Evolutionary conservation across 2,329 filamentous ascomycete genomes (phyloP), one percentile per base, ranked within the genome.

Genomic region (Celoporthe dispersa): DNA sequence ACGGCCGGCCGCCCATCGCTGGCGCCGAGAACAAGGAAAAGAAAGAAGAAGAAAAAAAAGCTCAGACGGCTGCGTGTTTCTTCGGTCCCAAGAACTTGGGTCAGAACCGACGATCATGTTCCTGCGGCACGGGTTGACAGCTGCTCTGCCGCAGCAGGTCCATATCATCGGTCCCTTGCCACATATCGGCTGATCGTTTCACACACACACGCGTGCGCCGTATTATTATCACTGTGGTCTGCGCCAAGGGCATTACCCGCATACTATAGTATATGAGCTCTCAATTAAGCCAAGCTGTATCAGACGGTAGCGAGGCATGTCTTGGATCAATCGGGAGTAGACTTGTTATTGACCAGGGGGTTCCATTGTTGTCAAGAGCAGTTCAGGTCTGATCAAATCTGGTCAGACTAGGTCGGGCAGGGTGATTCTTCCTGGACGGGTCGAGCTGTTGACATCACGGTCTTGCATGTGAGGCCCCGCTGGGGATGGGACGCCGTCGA

Each of bases 101-200:
- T 41, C 64, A 57, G 33, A n/a, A 14, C 64, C 48, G 64, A 31
- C 28, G 51, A 66, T 39, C 64, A 51, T 65, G 64, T 66, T 51
- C 64, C 48, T 66, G 64, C 31, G n/a, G 41, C 33, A 37, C 12
- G 12, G 33, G 22, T 51, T 57, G 64, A 66, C 51, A 66, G 64
- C 64, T 51, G 63, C 63, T 35, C 63, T 65, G 44, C 31, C 33
- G 53, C n/a, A n/a, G 28, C 62, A 48, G 51, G 53, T 19, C 25
- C 53, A 31, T 57, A 16, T 33, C 62, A 35, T 51, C 57, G 44
- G 28, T 51, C 62, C 39, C 37, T 28, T 28, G 48, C 33, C 48
- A 57, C 51, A n/a, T 44, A 66, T 66, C 48, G 33, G 33, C 16
- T 66, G 48, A 51, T 44, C 19, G n/a, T 55, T 28, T 55, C 33